Conservation (phyloP, 2,329 filamentous ascomycete genomes). For the Fusarium ambrosium region DNA sequence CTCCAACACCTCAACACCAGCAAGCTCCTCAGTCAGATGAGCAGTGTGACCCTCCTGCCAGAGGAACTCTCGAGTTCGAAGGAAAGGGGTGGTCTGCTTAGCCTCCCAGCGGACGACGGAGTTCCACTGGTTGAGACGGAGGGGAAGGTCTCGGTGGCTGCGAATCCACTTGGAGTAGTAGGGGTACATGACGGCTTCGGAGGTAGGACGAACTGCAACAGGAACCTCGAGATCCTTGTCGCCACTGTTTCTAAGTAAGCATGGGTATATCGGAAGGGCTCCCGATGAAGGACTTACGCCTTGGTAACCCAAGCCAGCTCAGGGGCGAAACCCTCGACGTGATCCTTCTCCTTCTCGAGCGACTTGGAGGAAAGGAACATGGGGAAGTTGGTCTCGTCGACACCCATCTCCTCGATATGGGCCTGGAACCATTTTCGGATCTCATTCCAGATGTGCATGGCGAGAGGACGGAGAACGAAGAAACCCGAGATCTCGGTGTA, state of each 20-base stretch:
- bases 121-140: slow-evolving; percentile 98
- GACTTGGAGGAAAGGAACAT: slow-evolving; percentile 96
- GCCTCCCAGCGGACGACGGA: slow-evolving; percentile 94
- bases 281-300: slow-evolving; percentile 66
- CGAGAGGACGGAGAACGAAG: slow-evolving; percentile 86
- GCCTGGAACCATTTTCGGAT: slow-evolving; percentile 77
- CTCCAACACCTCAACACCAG: slow-evolving; percentile 87
- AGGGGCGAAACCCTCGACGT: slow-evolving; percentile 98
- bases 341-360: slow-evolving; percentile 89
- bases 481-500: slow-evolving; percentile 95
- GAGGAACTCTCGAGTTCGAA: slow-evolving; percentile 93
- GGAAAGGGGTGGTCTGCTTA: slow-evolving; percentile 89
- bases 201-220: slow-evolving; percentile 76
- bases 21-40: slow-evolving; percentile 85
- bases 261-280: background rate
- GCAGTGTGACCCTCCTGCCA: slow-evolving; percentile 98
- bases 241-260: slow-evolving; percentile 68
- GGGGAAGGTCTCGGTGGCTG: slow-evolving; percentile 92
- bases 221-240: slow-evolving; percentile 91
- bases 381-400: slow-evolving; percentile 96
- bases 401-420: slow-evolving; percentile 89
- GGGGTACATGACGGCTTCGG: slow-evolving; percentile 90
- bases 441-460: slow-evolving; percentile 76
- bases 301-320: slow-evolving; percentile 92
- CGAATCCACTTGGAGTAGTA: slow-evolving; percentile 98